phyloP scores from a whole-genome alignment of 2,329 filamentous ascomycete genomes.

The Fusarium neocosmosporiellum region DNA sequence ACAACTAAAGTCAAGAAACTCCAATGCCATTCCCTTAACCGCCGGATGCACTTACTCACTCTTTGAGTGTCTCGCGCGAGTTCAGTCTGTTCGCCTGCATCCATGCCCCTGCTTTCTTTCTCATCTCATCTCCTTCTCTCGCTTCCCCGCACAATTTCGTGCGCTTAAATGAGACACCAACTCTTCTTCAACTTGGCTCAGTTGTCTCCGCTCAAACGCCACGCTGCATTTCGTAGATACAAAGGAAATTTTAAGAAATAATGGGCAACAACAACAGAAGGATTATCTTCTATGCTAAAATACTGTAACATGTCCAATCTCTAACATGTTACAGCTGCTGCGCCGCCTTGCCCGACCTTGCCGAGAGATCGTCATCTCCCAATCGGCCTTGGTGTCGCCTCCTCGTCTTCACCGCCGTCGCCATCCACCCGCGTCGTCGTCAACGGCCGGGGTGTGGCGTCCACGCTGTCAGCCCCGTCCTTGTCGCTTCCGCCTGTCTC shows the following conservation, averaged over 20 bases:
- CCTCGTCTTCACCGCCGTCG: constrained; percentile 43
- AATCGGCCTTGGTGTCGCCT: constrained; percentile 55
- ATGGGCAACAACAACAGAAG: constrained; percentile 7
- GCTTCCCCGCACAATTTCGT: constrained; percentile 2
- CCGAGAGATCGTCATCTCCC: constrained; percentile 35
- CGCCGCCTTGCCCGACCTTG: background rate
- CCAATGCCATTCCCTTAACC: constrained; percentile 21
- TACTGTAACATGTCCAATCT: constrained; percentile 1
- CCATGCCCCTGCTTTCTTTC: background rate
- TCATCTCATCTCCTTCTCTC: background rate
- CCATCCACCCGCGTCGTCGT: constrained; percentile 22
- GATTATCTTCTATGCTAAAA: background rate
- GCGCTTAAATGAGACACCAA: constrained; percentile 20
- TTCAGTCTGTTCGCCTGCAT: constrained; percentile 37
- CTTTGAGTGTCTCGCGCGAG: constrained; percentile 23
- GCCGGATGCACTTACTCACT: constrained; percentile 8
- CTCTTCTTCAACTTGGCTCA: constrained; percentile 29
- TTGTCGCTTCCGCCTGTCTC: constrained; percentile 13
- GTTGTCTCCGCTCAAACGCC: constrained; percentile 43
- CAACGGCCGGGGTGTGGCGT: constrained; percentile 58
- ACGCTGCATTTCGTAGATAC: constrained; percentile 43
- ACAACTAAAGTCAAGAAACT: constrained; percentile 32
- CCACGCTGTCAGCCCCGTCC: constrained; percentile 43
- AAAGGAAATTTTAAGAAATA: constrained; percentile 36
- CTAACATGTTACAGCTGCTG: background rate